A percentile compares a stretch with the other conserved stretches of the same genome.
These are phyloP conservation scores for Pinus taeda DNA, from an alignment of 75 land plant genomes.

Conservation along the genomic window DNA sequence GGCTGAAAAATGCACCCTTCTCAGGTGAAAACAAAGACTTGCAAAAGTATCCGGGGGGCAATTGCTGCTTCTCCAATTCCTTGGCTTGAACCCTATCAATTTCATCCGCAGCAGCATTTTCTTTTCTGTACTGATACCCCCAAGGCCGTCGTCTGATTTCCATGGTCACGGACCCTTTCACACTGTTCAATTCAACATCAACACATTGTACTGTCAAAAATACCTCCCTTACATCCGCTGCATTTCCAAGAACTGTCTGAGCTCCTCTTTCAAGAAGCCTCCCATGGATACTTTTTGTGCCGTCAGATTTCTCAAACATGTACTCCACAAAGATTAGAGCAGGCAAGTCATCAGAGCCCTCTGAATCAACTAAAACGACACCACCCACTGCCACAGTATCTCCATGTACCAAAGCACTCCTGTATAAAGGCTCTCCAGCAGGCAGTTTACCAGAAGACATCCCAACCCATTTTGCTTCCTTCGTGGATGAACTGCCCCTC, in stretches of 20 bases:
- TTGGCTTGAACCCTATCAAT: conserved; percentile 56
- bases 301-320: conserved; percentile 56
- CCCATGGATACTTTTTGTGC: conserved; percentile 71
- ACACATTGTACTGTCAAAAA: conserved; percentile 74
- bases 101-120: conserved; percentile 45
- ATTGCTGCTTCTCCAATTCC: conserved; percentile 69
- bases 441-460: conserved; percentile 32
- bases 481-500: conserved; percentile 3
- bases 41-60: conserved; percentile 71
- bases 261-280: conserved; percentile 48
- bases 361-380: conserved; percentile 48
- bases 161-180: conserved; percentile 44
- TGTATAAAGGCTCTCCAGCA: conserved; percentile 46
- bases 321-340: conserved; percentile 70
- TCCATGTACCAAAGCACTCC: conserved; percentile 43
- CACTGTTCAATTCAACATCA: conserved; percentile 51
- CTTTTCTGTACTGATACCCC: conserved; percentile 72
- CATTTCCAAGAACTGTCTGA: conserved; percentile 79
- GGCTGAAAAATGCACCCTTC: conserved; percentile 77
- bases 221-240: conserved; percentile 68
- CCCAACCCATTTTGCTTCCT: conserved; percentile 50
- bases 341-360: conserved; percentile 29
- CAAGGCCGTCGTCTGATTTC: conserved; percentile 52
- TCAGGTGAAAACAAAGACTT: conserved; percentile 83
- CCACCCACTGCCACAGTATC: conserved; percentile 48